phyloP scores from a whole-genome alignment of 768 basidiomycete species.

The Boletus vermiculosoides region DNA sequence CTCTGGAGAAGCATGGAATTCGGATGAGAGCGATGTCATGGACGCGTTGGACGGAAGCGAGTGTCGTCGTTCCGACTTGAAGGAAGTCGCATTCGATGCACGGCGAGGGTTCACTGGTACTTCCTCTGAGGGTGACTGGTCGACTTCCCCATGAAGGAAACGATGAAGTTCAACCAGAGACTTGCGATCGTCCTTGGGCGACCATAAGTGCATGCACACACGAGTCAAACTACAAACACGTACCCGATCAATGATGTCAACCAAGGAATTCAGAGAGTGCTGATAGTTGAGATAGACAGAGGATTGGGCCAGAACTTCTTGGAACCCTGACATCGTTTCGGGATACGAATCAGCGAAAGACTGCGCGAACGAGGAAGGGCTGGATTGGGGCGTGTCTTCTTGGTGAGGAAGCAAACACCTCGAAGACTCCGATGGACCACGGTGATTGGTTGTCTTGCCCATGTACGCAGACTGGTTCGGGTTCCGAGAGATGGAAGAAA shows the following conservation, averaged over 20 bases:
- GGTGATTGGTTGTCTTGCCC: slow-evolving; percentile 46
- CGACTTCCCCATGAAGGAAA: slow-evolving; percentile 46
- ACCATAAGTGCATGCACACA: slow-evolving; percentile 3
- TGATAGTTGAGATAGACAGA: slow-evolving; percentile 74
- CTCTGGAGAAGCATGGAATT: slow-evolving; percentile 43
- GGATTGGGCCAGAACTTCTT: slow-evolving; percentile 35
- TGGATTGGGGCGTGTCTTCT: slow-evolving; percentile 14
- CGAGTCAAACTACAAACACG: slow-evolving; percentile 25
- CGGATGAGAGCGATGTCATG: slow-evolving; percentile 55
- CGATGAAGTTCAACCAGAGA: slow-evolving; percentile 75
- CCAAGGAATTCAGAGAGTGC: slow-evolving; percentile 76
- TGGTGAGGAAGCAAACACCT: slow-evolving; percentile 44
- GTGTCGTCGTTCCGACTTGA: slow-evolving; percentile 61
- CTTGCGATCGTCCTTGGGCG: slow-evolving; percentile 64
- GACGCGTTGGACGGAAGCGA: slow-evolving; percentile 70
- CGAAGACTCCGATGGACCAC: slow-evolving; percentile 66
- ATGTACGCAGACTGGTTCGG: slow-evolving; percentile 51
- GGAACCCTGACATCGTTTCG: slow-evolving; percentile 18
- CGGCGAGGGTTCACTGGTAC: slow-evolving; percentile 23
- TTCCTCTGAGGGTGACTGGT: slow-evolving; percentile 23
- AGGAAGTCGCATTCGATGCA: slow-evolving; percentile 37
- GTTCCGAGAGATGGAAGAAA: slow-evolving; percentile 35
- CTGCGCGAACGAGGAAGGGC: slow-evolving; percentile 19
- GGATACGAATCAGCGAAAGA: slow-evolving; percentile 23
- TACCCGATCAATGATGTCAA: slow-evolving; percentile 78